These are phyloP conservation scores for Teratosphaeria pseudoeucalypti DNA, from an alignment of 2,329 filamentous ascomycete genomes.

Conservation along the genomic window DNA sequence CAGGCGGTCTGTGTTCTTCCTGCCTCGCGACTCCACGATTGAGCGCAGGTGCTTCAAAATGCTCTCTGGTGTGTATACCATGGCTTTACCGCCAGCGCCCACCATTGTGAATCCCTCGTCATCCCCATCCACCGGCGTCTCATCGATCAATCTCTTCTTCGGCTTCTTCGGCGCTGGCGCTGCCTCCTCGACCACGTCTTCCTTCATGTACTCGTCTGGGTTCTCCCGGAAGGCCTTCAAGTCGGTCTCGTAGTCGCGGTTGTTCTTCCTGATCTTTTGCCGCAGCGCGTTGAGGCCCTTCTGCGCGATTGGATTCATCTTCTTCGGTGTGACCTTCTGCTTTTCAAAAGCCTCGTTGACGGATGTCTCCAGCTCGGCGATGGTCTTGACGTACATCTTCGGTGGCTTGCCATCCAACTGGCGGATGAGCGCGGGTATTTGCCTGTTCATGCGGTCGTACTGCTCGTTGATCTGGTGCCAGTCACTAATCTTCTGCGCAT, in stretches of 20 bases:
- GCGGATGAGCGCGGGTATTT: constrained; percentile 35
- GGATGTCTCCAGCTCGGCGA: constrained; percentile 87
- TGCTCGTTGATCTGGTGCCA: constrained; percentile 67
- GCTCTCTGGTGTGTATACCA: constrained; percentile 91
- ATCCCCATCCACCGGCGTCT: constrained; percentile 46
- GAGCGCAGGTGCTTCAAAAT: constrained; percentile 93
- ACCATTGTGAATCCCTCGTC: constrained; percentile 86
- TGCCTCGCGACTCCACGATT: constrained; percentile 91
- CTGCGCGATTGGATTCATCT: constrained; percentile 95
- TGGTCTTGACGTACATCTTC: constrained; percentile 83
- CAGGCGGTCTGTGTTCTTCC: constrained; percentile 92
- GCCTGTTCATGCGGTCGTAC: constrained; percentile 54
- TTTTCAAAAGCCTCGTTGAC: constrained; percentile 91
- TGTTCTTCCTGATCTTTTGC: constrained; percentile 97
- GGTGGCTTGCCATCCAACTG: constrained; percentile 64
- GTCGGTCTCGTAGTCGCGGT: constrained; percentile 83
- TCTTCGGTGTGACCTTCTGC: constrained; percentile 92
- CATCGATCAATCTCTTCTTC: constrained; percentile 39
- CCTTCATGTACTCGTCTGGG: constrained; percentile 80
- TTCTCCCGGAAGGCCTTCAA: constrained; percentile 79
- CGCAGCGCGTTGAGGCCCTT: constrained; percentile 93
- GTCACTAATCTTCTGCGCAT: constrained; percentile 94
- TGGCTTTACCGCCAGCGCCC: constrained; percentile 74
- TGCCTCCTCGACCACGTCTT: constrained; percentile 63
- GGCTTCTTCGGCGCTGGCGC: constrained; percentile 43